Conservation (phyloP, 768 basidiomycete species). For the Clavulina sp. region DNA sequence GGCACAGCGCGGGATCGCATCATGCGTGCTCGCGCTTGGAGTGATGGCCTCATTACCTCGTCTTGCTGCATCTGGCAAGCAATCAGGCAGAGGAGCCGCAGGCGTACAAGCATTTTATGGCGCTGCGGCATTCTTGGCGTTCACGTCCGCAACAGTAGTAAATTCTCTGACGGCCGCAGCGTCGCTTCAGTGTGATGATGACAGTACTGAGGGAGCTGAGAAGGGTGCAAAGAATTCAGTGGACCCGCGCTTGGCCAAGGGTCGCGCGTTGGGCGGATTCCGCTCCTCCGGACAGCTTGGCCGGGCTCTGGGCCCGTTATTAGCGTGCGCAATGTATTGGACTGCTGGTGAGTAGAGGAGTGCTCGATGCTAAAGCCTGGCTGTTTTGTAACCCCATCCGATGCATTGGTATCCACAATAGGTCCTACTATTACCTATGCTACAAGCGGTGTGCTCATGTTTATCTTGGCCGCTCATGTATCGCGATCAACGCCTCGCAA, state of each 20-base stretch:
- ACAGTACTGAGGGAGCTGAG: slow-evolving; percentile 25
- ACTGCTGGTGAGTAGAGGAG: slow-evolving; percentile 60
- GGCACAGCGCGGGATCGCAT: slow-evolving; percentile 61
- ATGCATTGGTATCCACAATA: background rate
- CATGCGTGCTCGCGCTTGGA: slow-evolving; percentile 57
- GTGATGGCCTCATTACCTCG: slow-evolving; percentile 50
- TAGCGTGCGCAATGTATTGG: slow-evolving; percentile 86
- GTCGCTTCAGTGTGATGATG: slow-evolving; percentile 78
- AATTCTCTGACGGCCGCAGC: slow-evolving; percentile 83
- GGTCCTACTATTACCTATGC: slow-evolving; percentile 55
- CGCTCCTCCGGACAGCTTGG: slow-evolving; percentile 91
- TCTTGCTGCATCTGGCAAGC: slow-evolving; percentile 38
- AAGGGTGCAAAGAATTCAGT: slow-evolving; percentile 39
- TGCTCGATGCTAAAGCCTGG: too few relatives aligned
- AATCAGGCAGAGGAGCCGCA: slow-evolving; percentile 14
- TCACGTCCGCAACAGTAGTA: slow-evolving; percentile 91
- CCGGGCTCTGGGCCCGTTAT: slow-evolving; percentile 75
- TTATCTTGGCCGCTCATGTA: slow-evolving; percentile 32
- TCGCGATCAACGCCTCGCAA: too few relatives aligned
- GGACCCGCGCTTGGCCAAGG: slow-evolving; percentile 61
- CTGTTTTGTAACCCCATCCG: background rate
- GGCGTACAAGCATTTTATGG: slow-evolving; percentile 33
- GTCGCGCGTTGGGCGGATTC: slow-evolving; percentile 68
- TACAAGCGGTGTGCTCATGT: slow-evolving; percentile 46
- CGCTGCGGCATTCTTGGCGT: slow-evolving; percentile 76